phyloP scores from a whole-genome alignment of 768 basidiomycete genomes.

The Hortiboletus flavorubellus region DNA sequence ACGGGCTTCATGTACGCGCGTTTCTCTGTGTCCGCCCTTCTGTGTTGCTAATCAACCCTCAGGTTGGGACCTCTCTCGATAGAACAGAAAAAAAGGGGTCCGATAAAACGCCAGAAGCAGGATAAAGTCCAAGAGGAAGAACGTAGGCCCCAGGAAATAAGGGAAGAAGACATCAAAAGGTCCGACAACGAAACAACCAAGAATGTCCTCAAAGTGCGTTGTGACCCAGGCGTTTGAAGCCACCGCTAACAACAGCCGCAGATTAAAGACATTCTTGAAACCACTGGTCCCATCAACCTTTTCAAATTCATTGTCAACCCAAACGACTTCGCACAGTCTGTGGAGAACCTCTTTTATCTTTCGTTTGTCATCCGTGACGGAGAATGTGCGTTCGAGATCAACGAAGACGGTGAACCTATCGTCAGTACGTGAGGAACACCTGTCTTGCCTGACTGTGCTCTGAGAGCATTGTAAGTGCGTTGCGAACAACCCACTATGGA shows the following conservation, averaged over 20 bases:
- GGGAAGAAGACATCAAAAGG: constrained; percentile 76
- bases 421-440: constrained; percentile 54
- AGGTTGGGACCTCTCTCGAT: constrained; percentile 92
- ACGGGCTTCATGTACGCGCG: constrained; percentile 83
- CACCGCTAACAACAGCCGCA: constrained; percentile 27
- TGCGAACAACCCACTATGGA: constrained; percentile 63
- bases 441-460: neutral
- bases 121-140: constrained; percentile 71
- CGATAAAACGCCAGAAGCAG: constrained; percentile 58
- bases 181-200: constrained; percentile 88
- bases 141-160: constrained; percentile 74
- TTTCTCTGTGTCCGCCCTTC: neutral
- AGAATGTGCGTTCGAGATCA: constrained; percentile 67
- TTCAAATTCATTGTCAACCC: constrained; percentile 92
- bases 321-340: constrained; percentile 84
- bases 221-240: neutral
- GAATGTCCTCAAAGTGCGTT: constrained; percentile 69
- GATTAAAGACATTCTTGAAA: constrained; percentile 59
- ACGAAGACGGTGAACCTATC: constrained; percentile 65
- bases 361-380: constrained; percentile 91
- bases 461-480: constrained; percentile 39
- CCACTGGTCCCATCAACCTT: constrained; percentile 60
- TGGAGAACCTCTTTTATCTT: constrained; percentile 95
- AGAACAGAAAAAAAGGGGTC: constrained; percentile 74
- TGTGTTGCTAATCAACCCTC: constrained; percentile 15